Evolutionary conservation across 1,139 yeast genomes (phyloP).

Genomic region (Wickerhamomyces sp.): DNA sequence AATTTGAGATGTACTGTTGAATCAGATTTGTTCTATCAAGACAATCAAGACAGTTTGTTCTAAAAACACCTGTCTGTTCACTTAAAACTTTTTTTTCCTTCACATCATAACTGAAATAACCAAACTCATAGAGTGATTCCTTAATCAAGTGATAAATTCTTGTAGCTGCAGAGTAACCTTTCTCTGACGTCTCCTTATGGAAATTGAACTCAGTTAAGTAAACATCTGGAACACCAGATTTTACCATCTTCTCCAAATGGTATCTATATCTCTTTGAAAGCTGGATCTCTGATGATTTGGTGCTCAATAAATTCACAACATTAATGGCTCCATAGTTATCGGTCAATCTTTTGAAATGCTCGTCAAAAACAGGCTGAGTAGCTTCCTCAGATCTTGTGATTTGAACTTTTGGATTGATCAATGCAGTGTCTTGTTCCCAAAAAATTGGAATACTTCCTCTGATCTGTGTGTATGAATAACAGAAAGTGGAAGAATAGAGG

Average conservation of each 20-base stretch:
- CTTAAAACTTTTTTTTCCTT: slow-evolving; percentile 44
- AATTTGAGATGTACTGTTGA: slow-evolving; percentile 76
- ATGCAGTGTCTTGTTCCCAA: slow-evolving; percentile 95
- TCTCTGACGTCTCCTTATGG: slow-evolving; percentile 84
- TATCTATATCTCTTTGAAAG: slow-evolving; percentile 63
- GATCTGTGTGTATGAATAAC: slow-evolving; percentile 76
- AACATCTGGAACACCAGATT: slow-evolving; percentile 41
- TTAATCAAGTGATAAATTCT: slow-evolving; percentile 61
- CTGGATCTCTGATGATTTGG: slow-evolving; percentile 72
- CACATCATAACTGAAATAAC: slow-evolving; percentile 67
- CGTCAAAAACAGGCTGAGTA: slow-evolving; percentile 82
- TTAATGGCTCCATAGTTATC: slow-evolving; percentile 83
- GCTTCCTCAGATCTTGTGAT: slow-evolving; percentile 88
- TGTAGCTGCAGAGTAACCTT: slow-evolving; percentile 82
- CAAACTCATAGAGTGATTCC: slow-evolving; percentile 68
- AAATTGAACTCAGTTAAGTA: slow-evolving; percentile 83
- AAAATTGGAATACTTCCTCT: slow-evolving; percentile 95
- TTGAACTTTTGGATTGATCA: slow-evolving; percentile 79
- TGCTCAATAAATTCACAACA: slow-evolving; percentile 75
- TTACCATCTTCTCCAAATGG: slow-evolving; percentile 38
- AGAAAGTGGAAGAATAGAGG: slow-evolving; percentile 48
- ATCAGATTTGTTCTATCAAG: slow-evolving; percentile 90
- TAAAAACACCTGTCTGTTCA: slow-evolving; percentile 83
- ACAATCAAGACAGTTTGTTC: slow-evolving; percentile 94
- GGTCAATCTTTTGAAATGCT: slow-evolving; percentile 67